Percentiles rank a stretch among this genome's conserved stretches.
phyloP scores from a whole-genome alignment of 768 basidiomycete species.

The Trametes villosa region DNA sequence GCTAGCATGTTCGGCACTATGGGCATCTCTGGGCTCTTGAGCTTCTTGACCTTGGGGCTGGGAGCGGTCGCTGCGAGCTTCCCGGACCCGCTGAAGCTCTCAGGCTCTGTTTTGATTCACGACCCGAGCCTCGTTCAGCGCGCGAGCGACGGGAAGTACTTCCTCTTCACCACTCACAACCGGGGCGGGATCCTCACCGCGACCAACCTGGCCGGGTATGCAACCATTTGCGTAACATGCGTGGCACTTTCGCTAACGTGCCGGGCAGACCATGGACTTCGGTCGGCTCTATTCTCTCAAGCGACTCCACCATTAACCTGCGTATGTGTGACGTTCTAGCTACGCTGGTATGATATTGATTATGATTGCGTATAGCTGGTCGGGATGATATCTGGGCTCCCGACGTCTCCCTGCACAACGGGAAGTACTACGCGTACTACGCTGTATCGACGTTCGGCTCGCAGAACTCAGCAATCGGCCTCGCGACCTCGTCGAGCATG shows the following conservation, averaged over 20 bases:
- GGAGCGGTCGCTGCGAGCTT: conserved; percentile 9
- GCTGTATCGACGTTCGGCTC: conserved; percentile 29
- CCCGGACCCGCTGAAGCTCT: conserved; percentile 16
- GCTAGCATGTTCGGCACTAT: not conserved
- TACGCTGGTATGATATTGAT: not conserved
- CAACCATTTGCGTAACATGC: not conserved
- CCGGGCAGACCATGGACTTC: conserved; percentile 26
- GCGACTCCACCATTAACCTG: conserved; percentile 22
- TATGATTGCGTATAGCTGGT: conserved; percentile 6
- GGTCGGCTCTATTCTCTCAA: conserved; percentile 25
- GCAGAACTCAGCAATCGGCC: conserved; percentile 31
- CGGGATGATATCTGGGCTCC: conserved; percentile 32
- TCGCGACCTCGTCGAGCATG: conserved; percentile 31
- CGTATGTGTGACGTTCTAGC: not conserved
- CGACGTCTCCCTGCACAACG: conserved; percentile 29
- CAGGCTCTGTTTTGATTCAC: conserved; percentile 17
- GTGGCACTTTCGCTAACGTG: not conserved
- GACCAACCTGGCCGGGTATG: conserved; percentile 24
- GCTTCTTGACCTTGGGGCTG: not conserved
- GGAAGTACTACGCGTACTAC: conserved; percentile 31
- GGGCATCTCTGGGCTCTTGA: not conserved
- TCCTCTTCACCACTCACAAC: conserved; percentile 26
- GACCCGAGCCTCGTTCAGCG: conserved; percentile 25
- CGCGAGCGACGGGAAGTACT: conserved; percentile 25
- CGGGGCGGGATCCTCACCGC: conserved; percentile 23